Percentiles rank a stretch among this genome's conserved stretches.
Evolutionary conservation across 176 grass and related monocot species (phyloP).

Genomic region (Carex kokanica): DNA sequence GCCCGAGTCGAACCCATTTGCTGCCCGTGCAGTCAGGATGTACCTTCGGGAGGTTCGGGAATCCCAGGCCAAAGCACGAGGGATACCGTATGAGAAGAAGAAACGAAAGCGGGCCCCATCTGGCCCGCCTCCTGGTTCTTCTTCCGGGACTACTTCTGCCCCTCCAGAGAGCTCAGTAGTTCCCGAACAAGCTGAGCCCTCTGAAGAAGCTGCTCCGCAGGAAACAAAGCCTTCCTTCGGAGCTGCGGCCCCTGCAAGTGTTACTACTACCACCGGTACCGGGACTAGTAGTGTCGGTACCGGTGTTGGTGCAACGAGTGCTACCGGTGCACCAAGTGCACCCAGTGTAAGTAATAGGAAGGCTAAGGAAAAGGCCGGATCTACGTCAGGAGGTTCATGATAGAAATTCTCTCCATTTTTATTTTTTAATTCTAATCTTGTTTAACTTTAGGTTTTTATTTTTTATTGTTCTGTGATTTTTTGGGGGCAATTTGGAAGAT

Average conservation of each 20-base stretch:
- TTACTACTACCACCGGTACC: background rate
- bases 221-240: constrained; percentile 30
- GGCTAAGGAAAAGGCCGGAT: constrained; percentile 31
- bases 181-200: constrained; percentile 14
- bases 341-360: constrained; percentile 16
- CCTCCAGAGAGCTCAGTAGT: constrained; percentile 28
- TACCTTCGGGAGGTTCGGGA: constrained; percentile 84
- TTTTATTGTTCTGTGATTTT: constrained; percentile 25
- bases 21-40: constrained; percentile 56
- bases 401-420: constrained; percentile 44
- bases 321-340: background rate
- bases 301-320: background rate
- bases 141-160: background rate
- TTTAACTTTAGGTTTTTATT: constrained; percentile 18
- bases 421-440: constrained; percentile 32
- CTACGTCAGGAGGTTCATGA: constrained; percentile 40
- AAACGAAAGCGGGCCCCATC: constrained; percentile 51
- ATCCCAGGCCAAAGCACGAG: constrained; percentile 71
- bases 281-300: background rate
- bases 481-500: constrained; percentile 21
- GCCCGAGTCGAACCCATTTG: constrained; percentile 81
- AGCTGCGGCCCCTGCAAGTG: constrained; percentile 23
- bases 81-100: constrained; percentile 87
- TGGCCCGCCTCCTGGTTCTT: background rate
- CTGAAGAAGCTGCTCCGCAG: constrained; percentile 32